phyloP scores from a whole-genome alignment of 2,329 filamentous ascomycete species.

The Pseudocercospora cruenta region DNA sequence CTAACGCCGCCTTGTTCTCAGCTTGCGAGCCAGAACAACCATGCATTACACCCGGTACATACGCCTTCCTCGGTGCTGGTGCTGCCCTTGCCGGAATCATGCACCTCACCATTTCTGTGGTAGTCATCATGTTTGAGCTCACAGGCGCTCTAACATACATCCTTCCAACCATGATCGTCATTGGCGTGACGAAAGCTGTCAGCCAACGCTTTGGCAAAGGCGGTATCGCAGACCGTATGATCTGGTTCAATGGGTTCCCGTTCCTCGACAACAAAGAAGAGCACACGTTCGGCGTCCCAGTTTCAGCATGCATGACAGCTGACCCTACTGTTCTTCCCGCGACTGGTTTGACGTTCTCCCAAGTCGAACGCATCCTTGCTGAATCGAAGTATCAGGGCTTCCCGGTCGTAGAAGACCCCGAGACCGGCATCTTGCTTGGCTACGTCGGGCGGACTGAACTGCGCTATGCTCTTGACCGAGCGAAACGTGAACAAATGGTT shows the following conservation, averaged over 20 bases:
- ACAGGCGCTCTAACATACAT: conserved; percentile 98
- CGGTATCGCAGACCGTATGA: conserved; percentile 96
- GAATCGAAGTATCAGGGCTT: conserved; percentile 90
- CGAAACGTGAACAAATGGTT: conserved; percentile 70
- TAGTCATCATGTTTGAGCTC: conserved; percentile 99
- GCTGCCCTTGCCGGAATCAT: conserved; percentile 94
- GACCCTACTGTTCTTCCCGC: conserved; percentile 75
- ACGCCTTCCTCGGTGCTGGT: conserved; percentile 90
- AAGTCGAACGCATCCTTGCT: conserved; percentile 74
- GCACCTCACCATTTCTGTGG: conserved; percentile 95
- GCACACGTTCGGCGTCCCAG: conserved; percentile 92
- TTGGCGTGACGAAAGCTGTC: conserved; percentile 93
- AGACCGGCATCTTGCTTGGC: conserved; percentile 74
- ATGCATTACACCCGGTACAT: conserved; percentile 96
- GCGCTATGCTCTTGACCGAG: conserved; percentile 82
- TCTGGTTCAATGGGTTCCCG: conserved; percentile 97
- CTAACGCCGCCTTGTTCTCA: conserved; percentile 80
- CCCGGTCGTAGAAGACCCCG: conserved; percentile 78
- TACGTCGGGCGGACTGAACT: conserved; percentile 94
- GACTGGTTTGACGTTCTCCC: conserved; percentile 72
- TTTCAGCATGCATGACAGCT: conserved; percentile 79
- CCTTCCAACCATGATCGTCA: conserved; percentile 97
- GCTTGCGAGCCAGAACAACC: conserved; percentile 88
- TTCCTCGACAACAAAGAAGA: conserved; percentile 98
- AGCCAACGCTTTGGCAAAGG: conserved; percentile 91